Percentiles rank a stretch among this genome's conserved stretches.
Conservation (phyloP, 2,329 filamentous ascomycete genomes). For the Chrysoporthe austroafricana region DNA sequence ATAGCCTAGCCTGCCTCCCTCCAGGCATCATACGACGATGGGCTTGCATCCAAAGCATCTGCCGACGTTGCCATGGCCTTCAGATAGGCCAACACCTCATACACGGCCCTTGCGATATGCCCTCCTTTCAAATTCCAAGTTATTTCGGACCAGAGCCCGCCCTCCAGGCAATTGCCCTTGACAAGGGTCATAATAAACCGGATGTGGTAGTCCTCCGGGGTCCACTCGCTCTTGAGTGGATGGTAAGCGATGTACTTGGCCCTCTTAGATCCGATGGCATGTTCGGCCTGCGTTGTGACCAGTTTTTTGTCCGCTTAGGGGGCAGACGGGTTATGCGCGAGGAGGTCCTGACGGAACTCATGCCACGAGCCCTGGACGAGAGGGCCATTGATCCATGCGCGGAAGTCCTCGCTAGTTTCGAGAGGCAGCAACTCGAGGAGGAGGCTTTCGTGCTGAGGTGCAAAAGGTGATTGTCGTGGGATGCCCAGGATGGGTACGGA, state of each 20-base stretch:
- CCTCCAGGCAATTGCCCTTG: conserved; percentile 40
- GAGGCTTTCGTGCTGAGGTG: conserved; percentile 43
- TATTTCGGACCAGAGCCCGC: conserved; percentile 37
- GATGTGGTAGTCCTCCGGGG: conserved; percentile 42
- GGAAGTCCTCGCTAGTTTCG: conserved; percentile 39
- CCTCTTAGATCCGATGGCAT: conserved; percentile 37
- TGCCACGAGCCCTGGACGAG: conserved; percentile 42
- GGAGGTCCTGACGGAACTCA: conserved; percentile 42
- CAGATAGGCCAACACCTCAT: conserved; percentile 43
- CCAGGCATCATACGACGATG: conserved; percentile 35
- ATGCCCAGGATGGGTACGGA: background rate
- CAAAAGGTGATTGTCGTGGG: conserved; percentile 25
- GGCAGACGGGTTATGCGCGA: conserved; percentile 30
- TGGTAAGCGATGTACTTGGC: conserved; percentile 41
- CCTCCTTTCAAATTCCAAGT: conserved; percentile 39
- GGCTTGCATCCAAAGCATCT: conserved; percentile 31
- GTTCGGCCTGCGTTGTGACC: conserved; percentile 37
- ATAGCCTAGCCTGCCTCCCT: background rate
- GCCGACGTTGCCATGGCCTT: conserved; percentile 33
- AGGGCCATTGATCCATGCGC: conserved; percentile 40
- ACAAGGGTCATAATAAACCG: conserved; percentile 44
- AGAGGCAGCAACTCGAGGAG: conserved; percentile 46
- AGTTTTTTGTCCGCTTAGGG: conserved; percentile 41
- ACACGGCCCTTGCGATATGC: conserved; percentile 41
- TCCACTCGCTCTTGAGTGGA: conserved; percentile 43